Base-by-base conservation (phyloP, 495 filamentous ascomycete genomes). In the Lophium mytilinum region DNA sequence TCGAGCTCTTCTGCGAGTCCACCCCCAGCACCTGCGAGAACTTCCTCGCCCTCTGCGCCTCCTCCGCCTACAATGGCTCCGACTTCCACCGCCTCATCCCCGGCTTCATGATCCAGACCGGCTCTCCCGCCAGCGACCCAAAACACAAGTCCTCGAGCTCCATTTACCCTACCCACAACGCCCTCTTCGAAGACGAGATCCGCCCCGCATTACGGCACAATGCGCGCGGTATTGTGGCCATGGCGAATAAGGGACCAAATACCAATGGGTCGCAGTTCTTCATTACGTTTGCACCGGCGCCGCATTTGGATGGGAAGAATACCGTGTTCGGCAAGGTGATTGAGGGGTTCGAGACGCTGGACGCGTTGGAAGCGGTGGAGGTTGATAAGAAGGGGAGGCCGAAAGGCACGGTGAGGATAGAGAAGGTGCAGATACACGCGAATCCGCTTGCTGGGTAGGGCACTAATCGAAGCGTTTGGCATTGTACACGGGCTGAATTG, bases 231-330 rank as follows among this genome's bases (percentile, higher is more conserved):
- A 81, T 95, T 41, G 78, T 97, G 11, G 87, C 83, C 61, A 98
- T 98, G 93, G 93, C 93, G n/a, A 94, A 96, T 65, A 81, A 83
- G 35, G 47, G 46, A 52, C 77, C 87, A 2, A 79, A 79, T 9
- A 91, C 91, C 43, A 98, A 98, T 70, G 92, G 89, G 14, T 90
- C 86, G 59, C 93, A 98, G 73, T 98, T 97, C 69, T 98, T 95
- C 70, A 79, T 98, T 49, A 80, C 84, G 7, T 90, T 92, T 70
- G 89, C 85, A 46, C 79, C 86, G 24, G 89, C 90, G 42, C 84
- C 89, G 53, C 93, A 98, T 81, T 74, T 98, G 35, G 94, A 97
- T 73, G 94, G 93, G 5, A 81, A 88, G 57, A 98, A 96, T 68
- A 96, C 93, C 4, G 75, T 97, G 3, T 97, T 98, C 73, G 93